phyloP scores from a whole-genome alignment of 805 yeast genomes.

The Allodekkera sacchari region DNA sequence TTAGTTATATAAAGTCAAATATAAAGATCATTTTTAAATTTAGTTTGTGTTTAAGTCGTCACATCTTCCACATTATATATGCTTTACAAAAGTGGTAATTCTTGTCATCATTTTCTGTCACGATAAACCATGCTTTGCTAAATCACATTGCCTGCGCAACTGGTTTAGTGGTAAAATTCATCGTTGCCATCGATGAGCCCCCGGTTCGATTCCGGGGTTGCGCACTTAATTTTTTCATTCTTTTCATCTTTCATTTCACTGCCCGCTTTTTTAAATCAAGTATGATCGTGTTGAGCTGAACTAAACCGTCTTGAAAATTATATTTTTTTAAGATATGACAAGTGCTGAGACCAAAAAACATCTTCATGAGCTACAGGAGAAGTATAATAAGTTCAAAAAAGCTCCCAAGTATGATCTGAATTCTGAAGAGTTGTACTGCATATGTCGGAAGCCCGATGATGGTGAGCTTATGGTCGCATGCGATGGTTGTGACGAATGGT shows the following conservation, averaged over 20 bases:
- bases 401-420: constrained; percentile 35
- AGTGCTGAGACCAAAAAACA: constrained; percentile 2
- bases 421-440: constrained; percentile 64
- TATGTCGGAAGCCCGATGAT: constrained; percentile 69
- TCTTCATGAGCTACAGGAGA: constrained; percentile 16
- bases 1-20: too few relatives aligned
- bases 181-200: constrained; percentile 23
- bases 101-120: too few relatives aligned
- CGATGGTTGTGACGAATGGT: constrained; percentile 95
- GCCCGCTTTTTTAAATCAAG: background rate
- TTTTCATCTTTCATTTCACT: constrained; percentile 1
- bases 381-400: constrained; percentile 20
- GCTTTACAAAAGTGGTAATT: too few relatives aligned
- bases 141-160: too few relatives aligned
- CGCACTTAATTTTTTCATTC: constrained; percentile 11
- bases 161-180: constrained; percentile 22
- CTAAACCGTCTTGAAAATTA: too few relatives aligned
- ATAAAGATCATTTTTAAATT: too few relatives aligned
- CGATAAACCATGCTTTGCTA: too few relatives aligned
- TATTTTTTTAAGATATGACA: background rate
- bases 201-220: constrained; percentile 23
- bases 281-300: too few relatives aligned
- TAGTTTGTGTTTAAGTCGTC: too few relatives aligned
- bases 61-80: too few relatives aligned
- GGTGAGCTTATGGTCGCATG: constrained; percentile 90